Evolutionary conservation across 75 land plant genomes (phyloP).

Genomic region (Picea glauca): DNA sequence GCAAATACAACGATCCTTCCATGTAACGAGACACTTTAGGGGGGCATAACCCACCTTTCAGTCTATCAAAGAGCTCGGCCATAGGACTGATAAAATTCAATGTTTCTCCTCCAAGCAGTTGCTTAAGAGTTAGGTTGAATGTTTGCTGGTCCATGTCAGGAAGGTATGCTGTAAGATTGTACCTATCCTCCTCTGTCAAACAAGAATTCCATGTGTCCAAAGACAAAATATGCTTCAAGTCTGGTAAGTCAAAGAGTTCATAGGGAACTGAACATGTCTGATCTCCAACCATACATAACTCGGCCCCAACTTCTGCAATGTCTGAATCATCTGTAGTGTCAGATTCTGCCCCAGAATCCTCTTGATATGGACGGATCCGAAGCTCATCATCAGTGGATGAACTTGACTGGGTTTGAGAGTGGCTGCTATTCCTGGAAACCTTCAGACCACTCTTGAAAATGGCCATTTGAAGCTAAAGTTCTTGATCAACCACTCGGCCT

Average conservation of each 20-base stretch:
- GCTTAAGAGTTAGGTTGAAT: slow-evolving; percentile 25
- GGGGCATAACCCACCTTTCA: slow-evolving; percentile 33
- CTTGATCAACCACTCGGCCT: too few relatives aligned
- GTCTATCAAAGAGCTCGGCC: slow-evolving; percentile 14
- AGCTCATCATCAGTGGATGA: slow-evolving; percentile 12
- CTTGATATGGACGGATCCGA: neutral
- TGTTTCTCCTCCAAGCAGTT: slow-evolving; percentile 22
- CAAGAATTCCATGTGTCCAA: slow-evolving; percentile 38
- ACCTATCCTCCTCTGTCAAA: slow-evolving; percentile 43
- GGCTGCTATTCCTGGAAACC: slow-evolving; percentile 7
- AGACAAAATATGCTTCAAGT: slow-evolving; percentile 31
- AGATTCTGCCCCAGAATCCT: slow-evolving; percentile 3
- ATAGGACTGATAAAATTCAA: slow-evolving; percentile 34
- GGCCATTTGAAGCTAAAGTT: neutral
- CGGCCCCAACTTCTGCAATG: slow-evolving; percentile 23
- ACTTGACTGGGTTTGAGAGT: slow-evolving; percentile 5
- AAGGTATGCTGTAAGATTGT: slow-evolving; percentile 27
- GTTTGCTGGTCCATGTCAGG: slow-evolving; percentile 38
- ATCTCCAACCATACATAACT: slow-evolving; percentile 24
- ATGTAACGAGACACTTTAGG: slow-evolving; percentile 15
- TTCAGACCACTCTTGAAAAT: slow-evolving; percentile 7
- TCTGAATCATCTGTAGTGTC: slow-evolving; percentile 23
- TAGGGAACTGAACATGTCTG: slow-evolving; percentile 26
- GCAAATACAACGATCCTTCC: slow-evolving; percentile 15
- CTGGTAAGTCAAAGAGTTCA: slow-evolving; percentile 38